Base-by-base conservation (phyloP, 768 basidiomycete genomes). In the Kwoniella europaea region DNA sequence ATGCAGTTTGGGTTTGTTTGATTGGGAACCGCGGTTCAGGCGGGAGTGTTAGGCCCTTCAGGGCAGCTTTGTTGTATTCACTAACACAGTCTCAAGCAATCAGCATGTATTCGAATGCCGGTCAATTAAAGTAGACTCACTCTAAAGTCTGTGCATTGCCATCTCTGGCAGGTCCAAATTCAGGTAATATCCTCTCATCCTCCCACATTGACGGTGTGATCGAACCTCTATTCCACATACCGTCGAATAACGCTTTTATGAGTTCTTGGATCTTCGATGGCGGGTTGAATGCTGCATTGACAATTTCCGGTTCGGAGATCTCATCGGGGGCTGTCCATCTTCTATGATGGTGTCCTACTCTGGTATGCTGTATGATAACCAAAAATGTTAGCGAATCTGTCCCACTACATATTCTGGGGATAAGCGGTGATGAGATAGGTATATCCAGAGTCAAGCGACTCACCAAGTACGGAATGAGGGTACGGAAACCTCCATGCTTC, bases 121-220 rank as follows among this genome's bases (percentile, higher is more conserved):
- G 35, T 9, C 35, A 3, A 35, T 66, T n/a, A 18, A 1, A 56
- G 13, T 12, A 42, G 16, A 60, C 68, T 70, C 50, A 70, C 68
- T 13, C 5, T 27, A 70, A 27, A 18, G 43, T 53, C 41, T 64
- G 62, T 20, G 15, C 60, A 50, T 46, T 70, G 4, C 54, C 44
- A 6, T 59, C 55, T 20, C 16, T 46, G 7, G 9, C 16, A 16
- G 24, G 56, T 18, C 62, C 68, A 16, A 60, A 56, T 18, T 54
- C 52, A 29, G 68, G 68, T n/a, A 64, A 20, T 16, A 70, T 70
- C 46, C 68, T 57, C 27, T 64, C 56, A 41, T 70, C 52, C 60
- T 70, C 68, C 68, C 68, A 70, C 63, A 65, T 65, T 9, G 53
- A 44, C 3, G 54, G 62, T 9, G 60, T 70, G 42, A 70, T 70